These are phyloP conservation scores for Dothideomycetes sp. DNA, from an alignment of 2,329 filamentous ascomycete genomes.

Conservation along the genomic window DNA sequence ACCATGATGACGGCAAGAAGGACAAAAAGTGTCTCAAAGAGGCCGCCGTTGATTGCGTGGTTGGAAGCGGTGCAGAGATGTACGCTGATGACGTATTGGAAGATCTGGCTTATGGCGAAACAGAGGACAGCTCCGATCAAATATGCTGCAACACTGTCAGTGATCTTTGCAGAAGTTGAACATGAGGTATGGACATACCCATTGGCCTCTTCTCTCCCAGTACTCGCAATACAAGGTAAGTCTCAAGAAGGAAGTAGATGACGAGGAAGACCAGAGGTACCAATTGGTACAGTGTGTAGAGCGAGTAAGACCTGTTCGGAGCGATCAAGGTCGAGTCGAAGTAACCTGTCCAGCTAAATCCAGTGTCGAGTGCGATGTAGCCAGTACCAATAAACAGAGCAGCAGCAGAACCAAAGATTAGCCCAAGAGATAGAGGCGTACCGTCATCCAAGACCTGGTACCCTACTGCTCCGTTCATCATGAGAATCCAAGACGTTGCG, in stretches of 20 bases:
- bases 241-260: conserved; percentile 73
- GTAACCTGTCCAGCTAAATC: conserved; percentile 70
- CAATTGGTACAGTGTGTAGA: conserved; percentile 92
- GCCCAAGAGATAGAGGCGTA: conserved; percentile 67
- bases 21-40: conserved; percentile 92
- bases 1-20: conserved; percentile 69
- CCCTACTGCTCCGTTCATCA: conserved; percentile 85
- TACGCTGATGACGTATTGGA: conserved; percentile 87
- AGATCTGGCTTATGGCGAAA: conserved; percentile 87
- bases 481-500: conserved; percentile 84
- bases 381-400: conserved; percentile 79
- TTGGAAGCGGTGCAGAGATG: conserved; percentile 76
- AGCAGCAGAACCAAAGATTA: conserved; percentile 60
- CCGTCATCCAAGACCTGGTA: conserved; percentile 93
- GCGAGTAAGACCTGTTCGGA: conserved; percentile 61
- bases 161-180: too few relatives aligned
- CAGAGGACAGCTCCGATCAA: conserved; percentile 62
- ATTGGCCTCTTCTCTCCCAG: conserved; percentile 87
- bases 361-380: conserved; percentile 92
- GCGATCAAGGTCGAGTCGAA: conserved; percentile 50
- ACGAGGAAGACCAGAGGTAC: conserved; percentile 82
- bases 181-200: too few relatives aligned
- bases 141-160: too few relatives aligned
- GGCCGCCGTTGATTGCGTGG: conserved; percentile 81
- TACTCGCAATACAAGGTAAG: conserved; percentile 71